Base-by-base conservation (phyloP, 2,329 filamentous ascomycete genomes). In the Fusarium chuoi region DNA sequence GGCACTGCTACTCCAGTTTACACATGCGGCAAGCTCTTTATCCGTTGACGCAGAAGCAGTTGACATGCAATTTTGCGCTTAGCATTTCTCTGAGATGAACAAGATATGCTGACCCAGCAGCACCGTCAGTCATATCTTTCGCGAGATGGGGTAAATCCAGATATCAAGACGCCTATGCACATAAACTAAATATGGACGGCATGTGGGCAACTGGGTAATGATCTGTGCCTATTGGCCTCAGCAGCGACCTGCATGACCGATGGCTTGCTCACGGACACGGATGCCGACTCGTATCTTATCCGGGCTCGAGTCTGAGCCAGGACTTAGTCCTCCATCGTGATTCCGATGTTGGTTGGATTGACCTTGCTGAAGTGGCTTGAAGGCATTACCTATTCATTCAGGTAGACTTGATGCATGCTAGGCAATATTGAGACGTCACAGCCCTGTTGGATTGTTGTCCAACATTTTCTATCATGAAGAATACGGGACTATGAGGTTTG, bases 401-500 rank as follows among this genome's bases (percentile, higher is more conserved):
- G 24, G 26, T 7, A 18, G 26, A 18, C 26, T 41, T 18, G 8
- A 42, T 41, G 11, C 20, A 55, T 11, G 20, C 3, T 7, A n/a
- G 7, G 15, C 24, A 18, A 15, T 4, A 7, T 9, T n/a, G 4
- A n/a, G 24, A 22, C 2, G 22, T 30, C 20, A 26, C 20, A 22
- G 24, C 20, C 11, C 10, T 7, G 6, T 5, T 5, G 18, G 10
- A 39, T 38, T 11, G n/a, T 10, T 22, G 12, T 4, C 7, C 9
- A 14, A 12, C 35, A 28, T 14, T 17, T 6, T 17, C 14, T 14
- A 51, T 7, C 0, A 6, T 39, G 14, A 0, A n/a, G 35, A 9
- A 28, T 22, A 13, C 2, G 0, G 14, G 5, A 5, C 4, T 2
- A 4, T 9, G 18, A 11, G 14, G 6, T 4, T 22, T 17, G 4